Evolutionary conservation across 2,329 filamentous ascomycete genomes (phyloP), one percentile per base, ranked within the genome.

Genomic region (Neonectria ditissima): DNA sequence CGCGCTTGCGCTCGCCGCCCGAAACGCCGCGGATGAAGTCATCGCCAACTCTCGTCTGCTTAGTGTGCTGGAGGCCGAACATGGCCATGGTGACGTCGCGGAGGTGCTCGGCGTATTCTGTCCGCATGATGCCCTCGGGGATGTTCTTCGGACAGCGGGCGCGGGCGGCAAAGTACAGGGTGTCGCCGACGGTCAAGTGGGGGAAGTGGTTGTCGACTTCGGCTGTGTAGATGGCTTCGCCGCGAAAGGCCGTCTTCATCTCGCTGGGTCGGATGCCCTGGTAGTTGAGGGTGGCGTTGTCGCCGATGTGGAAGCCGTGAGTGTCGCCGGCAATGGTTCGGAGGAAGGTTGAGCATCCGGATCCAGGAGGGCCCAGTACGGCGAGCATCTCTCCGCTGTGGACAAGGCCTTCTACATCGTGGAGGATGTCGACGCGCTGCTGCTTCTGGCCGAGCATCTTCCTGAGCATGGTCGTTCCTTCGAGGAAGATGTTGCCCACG

Each of bases 121-220:
- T 72, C 60, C 80, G 79, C 43, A 79, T 79, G 9, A 89, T 80
- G 16, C 87, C 87, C 1, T 81, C 80, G 1, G 89, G 88, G 1
- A 89, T 81, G n/a, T 84, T 75, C 45, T 85, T 84, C 0, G 90
- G 89, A 20, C 88, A 84, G 48, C 89, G 84, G 4, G 91, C 89
- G 20, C 86, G 82, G 6, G 91, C 90, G 11, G 92, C 91, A 65
- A 94, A 94, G 57, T 87, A 88, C 9, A 94, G 82, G 0, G 92
- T 94, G 67, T 94, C 89, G 52, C 90, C 91, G 13, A 94, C 91
- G 1, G 86, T 89, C 69, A 94, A 79, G 77, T 89, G 86, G 4
- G 91, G 90, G 71, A 93, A 93, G 77, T 93, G 91, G 5, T 91
- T 89, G 75, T 95, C 92, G 32, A 92, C 90, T 77, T 94, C 92